phyloP scores from a whole-genome alignment of 805 yeast species.

The Blastobotrys muscicola region DNA sequence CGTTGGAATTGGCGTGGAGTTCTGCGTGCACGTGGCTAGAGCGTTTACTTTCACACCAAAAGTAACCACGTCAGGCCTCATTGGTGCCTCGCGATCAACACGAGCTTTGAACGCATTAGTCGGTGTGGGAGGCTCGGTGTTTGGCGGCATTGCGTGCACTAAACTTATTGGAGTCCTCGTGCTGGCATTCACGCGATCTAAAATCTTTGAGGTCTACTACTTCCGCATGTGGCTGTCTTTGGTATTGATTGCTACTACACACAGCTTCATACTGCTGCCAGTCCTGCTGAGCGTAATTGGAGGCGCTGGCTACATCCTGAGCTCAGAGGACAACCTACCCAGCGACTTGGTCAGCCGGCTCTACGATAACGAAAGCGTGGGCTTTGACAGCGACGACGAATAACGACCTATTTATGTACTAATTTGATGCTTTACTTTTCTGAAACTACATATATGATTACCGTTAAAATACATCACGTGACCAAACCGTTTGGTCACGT shows the following conservation, averaged over 20 bases:
- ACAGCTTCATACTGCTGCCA: conserved; percentile 73
- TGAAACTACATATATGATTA: background rate
- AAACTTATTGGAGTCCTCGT: conserved; percentile 82
- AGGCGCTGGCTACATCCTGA: conserved; percentile 42
- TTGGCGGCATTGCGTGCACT: conserved; percentile 85
- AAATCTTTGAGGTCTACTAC: conserved; percentile 84
- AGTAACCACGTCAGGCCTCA: conserved; percentile 22
- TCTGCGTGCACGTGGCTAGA: conserved; percentile 77
- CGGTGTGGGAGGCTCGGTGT: conserved; percentile 81
- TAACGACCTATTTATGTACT: background rate
- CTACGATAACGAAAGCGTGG: conserved; percentile 5
- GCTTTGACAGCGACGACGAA: conserved; percentile 2
- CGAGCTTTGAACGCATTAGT: conserved; percentile 49
- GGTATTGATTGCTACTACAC: conserved; percentile 66
- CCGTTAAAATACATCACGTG: background rate
- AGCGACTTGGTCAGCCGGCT: conserved; percentile 21
- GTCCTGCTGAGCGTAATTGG: conserved; percentile 57
- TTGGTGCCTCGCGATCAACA: conserved; percentile 24
- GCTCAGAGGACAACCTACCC: conserved; percentile 21
- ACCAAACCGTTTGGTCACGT: background rate
- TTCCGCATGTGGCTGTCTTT: conserved; percentile 90
- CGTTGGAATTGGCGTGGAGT: conserved; percentile 87
- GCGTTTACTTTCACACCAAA: conserved; percentile 51
- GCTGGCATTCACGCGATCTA: conserved; percentile 76
- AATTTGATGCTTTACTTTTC: background rate